These are phyloP conservation scores for Prinsepia uniflora DNA, from an alignment of 306 rosid genomes.

Conservation along the genomic window DNA sequence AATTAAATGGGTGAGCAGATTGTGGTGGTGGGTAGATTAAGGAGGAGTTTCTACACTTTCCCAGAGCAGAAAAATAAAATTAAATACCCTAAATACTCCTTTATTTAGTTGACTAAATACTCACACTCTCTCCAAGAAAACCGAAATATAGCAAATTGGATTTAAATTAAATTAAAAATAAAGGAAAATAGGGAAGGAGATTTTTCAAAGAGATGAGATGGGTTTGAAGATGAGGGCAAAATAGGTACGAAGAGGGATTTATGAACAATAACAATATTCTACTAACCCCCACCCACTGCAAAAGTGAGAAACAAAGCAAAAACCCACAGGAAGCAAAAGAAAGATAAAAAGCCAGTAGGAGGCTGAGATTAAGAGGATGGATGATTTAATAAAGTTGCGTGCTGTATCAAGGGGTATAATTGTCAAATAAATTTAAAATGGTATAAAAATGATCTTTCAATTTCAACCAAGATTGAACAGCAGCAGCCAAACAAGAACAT, in stretches of 20 bases:
- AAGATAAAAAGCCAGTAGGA: not conserved
- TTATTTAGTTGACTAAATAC: slow-evolving; percentile 5
- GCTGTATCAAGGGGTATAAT: slow-evolving; percentile 20
- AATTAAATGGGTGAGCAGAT: slow-evolving; percentile 1
- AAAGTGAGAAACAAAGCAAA: not conserved
- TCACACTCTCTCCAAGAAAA: slow-evolving; percentile 12
- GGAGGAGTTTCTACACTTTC: not conserved
- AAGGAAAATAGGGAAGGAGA: not conserved
- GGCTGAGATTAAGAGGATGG: not conserved
- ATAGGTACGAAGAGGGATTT: not conserved
- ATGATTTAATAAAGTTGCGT: slow-evolving; percentile 1
- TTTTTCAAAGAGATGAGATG: slow-evolving; percentile 18
- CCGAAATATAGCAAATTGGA: not conserved
- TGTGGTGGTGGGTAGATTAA: not conserved
- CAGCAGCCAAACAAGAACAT: not conserved
- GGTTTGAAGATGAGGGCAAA: slow-evolving; percentile 23
- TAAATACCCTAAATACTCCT: not conserved
- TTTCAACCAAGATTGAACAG: not conserved
- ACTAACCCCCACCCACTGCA: not conserved
- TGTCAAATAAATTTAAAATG: slow-evolving; percentile 7
- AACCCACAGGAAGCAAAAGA: not conserved
- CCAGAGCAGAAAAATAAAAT: slow-evolving; percentile 6
- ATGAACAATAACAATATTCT: not conserved
- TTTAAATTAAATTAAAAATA: not conserved
- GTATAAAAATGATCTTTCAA: not conserved